These are phyloP conservation scores for Rhizopogon vinicolor DNA, from an alignment of 768 basidiomycete species.

Conservation along the genomic window DNA sequence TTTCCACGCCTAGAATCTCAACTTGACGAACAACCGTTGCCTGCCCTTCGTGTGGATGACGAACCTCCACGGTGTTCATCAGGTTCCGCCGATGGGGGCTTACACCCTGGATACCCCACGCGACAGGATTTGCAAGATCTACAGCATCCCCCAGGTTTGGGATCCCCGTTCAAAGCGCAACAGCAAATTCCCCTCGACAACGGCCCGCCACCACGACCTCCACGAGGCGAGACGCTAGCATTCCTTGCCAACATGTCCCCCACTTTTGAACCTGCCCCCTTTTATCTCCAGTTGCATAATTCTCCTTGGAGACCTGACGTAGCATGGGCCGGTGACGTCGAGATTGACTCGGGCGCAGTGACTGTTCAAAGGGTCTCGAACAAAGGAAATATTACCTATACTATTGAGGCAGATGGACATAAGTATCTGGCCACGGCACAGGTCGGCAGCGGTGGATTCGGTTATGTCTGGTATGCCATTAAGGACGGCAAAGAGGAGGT, in stretches of 20 bases:
- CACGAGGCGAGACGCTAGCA: background rate
- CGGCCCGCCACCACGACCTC: background rate
- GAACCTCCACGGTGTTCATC: too few species aligned
- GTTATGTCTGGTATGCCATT: conserved; percentile 7
- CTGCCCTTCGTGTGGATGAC: background rate
- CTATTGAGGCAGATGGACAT: background rate
- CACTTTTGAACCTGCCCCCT: background rate
- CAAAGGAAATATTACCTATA: background rate
- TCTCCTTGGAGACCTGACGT: background rate
- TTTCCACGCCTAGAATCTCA: background rate
- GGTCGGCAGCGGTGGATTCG: conserved; percentile 5
- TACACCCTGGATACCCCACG: too few species aligned
- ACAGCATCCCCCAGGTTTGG: background rate
- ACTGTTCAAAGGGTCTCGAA: background rate
- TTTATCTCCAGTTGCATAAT: background rate
- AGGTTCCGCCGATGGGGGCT: background rate
- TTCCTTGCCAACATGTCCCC: background rate
- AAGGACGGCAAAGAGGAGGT: conserved; percentile 5
- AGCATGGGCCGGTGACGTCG: background rate
- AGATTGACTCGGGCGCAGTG: background rate
- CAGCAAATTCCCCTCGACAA: background rate
- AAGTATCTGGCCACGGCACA: conserved; percentile 1
- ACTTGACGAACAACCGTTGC: background rate
- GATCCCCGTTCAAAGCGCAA: background rate
- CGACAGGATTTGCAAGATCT: background rate